phyloP scores from a whole-genome alignment of 257 asterid species.

The Misopates orontium region DNA sequence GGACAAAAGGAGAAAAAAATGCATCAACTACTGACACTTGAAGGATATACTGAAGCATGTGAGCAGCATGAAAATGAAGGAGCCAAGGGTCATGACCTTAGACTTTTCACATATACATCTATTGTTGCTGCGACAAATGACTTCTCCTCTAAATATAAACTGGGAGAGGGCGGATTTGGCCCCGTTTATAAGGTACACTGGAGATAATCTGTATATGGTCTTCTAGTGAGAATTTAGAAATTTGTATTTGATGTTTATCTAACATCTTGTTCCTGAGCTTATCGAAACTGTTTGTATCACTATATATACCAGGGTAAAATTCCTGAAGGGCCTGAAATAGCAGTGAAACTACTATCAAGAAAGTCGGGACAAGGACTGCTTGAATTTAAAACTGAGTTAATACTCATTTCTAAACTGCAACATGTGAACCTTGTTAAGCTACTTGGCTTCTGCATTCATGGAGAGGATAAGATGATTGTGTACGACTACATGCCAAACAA shows the following conservation, averaged over 20 bases:
- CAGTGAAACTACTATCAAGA: conserved; percentile 56
- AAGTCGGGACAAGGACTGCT: conserved; percentile 60
- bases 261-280: too few species aligned
- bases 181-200: conserved; percentile 31
- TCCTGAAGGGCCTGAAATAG: conserved; percentile 50
- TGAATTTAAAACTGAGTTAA: conserved; percentile 62
- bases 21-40: conserved; percentile 13
- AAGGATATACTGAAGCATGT: conserved; percentile 1
- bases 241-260: too few species aligned
- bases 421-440: conserved; percentile 63
- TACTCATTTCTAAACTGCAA: conserved; percentile 57
- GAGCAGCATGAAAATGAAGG: conserved; percentile 17
- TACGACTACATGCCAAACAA: conserved; percentile 65
- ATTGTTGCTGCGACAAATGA: conserved; percentile 32
- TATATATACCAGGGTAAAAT: conserved; percentile 54
- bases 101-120: conserved; percentile 28
- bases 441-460: conserved; percentile 49
- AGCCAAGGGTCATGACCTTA: conserved; percentile 30
- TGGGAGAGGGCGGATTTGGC: conserved; percentile 52
- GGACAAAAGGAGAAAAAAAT: conserved; percentile 21
- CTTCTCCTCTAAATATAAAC: conserved; percentile 36
- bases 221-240: too few species aligned
- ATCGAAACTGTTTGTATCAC: neutral
- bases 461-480: conserved; percentile 52
- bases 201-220: too few species aligned